A percentile compares a stretch with the other conserved stretches of the same genome.
Evolutionary conservation across 257 asterid species (phyloP).

Genomic region (Knoxia roxburghii): DNA sequence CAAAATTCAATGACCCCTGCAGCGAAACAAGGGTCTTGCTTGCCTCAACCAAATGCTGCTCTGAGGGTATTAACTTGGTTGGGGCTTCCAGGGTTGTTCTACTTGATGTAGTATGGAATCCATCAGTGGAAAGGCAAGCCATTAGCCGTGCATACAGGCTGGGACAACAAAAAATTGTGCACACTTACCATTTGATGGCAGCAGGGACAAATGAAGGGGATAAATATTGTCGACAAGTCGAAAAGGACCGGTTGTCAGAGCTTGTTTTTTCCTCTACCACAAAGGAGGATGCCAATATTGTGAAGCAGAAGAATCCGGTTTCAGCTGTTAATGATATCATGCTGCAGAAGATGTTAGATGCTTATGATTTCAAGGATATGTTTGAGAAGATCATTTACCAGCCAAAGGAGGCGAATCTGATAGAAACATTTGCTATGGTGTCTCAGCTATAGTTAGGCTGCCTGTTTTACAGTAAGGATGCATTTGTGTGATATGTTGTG

Average conservation of each 20-base stretch:
- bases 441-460: not conserved
- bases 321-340: conserved; percentile 33
- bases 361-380: conserved; percentile 18
- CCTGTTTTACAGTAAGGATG: too few relatives aligned
- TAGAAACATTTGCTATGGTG: conserved; percentile 19
- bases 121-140: conserved; percentile 72
- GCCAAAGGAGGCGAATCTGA: conserved; percentile 44
- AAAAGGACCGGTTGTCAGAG: conserved; percentile 47
- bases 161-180: conserved; percentile 66
- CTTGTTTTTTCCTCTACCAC: conserved; percentile 38
- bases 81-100: conserved; percentile 84
- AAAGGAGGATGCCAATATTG: not conserved
- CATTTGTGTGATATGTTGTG: too few relatives aligned
- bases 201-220: conserved; percentile 37
- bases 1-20: conserved; percentile 37
- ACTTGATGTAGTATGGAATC: conserved; percentile 81
- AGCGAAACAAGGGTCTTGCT: conserved; percentile 50
- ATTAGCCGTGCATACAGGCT: conserved; percentile 72
- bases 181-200: conserved; percentile 58
- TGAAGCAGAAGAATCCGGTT: not conserved
- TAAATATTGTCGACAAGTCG: conserved; percentile 39
- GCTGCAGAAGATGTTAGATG: conserved; percentile 46
- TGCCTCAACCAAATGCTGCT: conserved; percentile 67
- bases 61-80: conserved; percentile 70
- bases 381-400: conserved; percentile 45